These are phyloP conservation scores for Aspergillus campestris DNA, from an alignment of 495 filamentous ascomycete species.

Conservation along the genomic window DNA sequence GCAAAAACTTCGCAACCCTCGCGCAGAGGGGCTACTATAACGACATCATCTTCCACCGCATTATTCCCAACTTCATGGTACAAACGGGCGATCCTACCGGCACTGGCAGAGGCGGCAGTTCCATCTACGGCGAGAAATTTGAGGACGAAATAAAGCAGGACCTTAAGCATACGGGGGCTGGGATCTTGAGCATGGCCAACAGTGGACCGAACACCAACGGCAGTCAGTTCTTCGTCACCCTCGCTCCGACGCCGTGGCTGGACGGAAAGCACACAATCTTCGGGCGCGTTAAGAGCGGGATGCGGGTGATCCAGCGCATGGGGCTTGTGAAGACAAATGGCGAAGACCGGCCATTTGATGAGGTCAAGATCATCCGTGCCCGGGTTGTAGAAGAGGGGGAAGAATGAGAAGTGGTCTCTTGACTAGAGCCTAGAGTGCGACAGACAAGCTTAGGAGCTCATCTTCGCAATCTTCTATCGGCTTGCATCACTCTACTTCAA, in stretches of 20 bases:
- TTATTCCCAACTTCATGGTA: constrained; percentile 95
- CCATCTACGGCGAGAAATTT: constrained; percentile 92
- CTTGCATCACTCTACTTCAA: no score
- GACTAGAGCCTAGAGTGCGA: no score
- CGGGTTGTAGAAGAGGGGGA: constrained; percentile 50
- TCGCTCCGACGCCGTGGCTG: constrained; percentile 93
- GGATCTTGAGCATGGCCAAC: constrained; percentile 93
- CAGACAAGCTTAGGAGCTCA: neutral
- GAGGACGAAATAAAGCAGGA: constrained; percentile 75
- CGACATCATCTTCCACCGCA: constrained; percentile 77
- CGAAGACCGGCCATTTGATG: constrained; percentile 73
- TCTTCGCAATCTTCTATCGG: neutral
- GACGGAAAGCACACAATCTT: constrained; percentile 99
- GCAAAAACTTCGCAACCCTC: constrained; percentile 80
- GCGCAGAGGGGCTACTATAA: constrained; percentile 80
- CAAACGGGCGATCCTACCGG: constrained; percentile 95
- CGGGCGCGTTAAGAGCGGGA: constrained; percentile 78
- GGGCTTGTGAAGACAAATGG: constrained; percentile 77
- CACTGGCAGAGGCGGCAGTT: constrained; percentile 81
- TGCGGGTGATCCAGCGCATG: constrained; percentile 80
- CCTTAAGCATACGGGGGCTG: constrained; percentile 90
- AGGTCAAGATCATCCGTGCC: constrained; percentile 73
- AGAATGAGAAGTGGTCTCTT: constrained; percentile 18
- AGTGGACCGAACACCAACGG: constrained; percentile 91
- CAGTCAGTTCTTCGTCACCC: constrained; percentile 78